Base-by-base conservation (phyloP, 768 basidiomycete genomes). In the Rhodotorula babjevae region DNA sequence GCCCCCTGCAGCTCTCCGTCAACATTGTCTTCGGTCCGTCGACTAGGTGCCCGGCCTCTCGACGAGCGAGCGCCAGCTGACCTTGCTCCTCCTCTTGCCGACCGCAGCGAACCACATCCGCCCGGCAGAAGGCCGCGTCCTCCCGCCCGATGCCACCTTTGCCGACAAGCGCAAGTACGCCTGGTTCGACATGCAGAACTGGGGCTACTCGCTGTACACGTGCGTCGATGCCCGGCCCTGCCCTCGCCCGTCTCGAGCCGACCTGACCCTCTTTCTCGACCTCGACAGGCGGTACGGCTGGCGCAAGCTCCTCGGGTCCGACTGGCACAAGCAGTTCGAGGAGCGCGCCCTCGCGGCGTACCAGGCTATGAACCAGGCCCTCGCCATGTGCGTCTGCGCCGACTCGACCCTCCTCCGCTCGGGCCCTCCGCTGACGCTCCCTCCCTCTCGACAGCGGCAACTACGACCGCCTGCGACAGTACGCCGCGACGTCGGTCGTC, bases 91-190 rank as follows among this genome's bases (percentile, higher is more conserved):
- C 47, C 36, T 33, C n/a, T n/a, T n/a, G n/a, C 9, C 16, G 29
- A 1, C 19, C 42, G 3, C 69, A 75, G 73, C 73, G 59, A 75
- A 75, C 69, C 67, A 75, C 49, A 58, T 75, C 52, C 73, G 63
- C 11, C 73, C 73, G 7, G 59, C 33, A 18, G 63, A 31, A n/a
- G 67, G 69, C 9, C 63, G 73, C 2, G 16, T 44, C 27, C 36
- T 75, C 16, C 63, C 69, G 3, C 23, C 56, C 33, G 61, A 58
- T 18, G n/a, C 69, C 11, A 29, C 53, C 14, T n/a, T 29, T 15
- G 29, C 27, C n/a, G n/a, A 29, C 53, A 55, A 55, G 29, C 53
- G 53, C 27, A n/a, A 55, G 53, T 55, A 36, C 52, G n/a, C 8
- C 52, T 61, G 27, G n/a, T 55, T 55, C 29, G 53, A 55, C 53